Percentiles rank a stretch among this genome's conserved stretches.
Evolutionary conservation across 2,329 filamentous ascomycete species (phyloP).

Genomic region (Nemania sp.): DNA sequence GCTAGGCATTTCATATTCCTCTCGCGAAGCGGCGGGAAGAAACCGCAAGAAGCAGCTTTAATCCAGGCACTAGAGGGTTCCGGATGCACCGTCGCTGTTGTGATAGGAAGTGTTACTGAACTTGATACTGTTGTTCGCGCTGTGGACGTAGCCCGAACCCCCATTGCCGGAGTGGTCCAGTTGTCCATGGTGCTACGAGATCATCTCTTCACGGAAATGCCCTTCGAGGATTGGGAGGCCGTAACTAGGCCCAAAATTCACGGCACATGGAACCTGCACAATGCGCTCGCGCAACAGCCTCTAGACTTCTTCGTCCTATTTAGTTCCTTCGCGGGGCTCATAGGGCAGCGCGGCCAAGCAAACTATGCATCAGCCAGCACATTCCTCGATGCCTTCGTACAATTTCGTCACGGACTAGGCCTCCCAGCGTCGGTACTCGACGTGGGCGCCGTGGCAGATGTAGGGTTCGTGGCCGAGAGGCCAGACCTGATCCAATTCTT

Average conservation of each 20-base stretch:
- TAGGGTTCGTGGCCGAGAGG: conserved; percentile 19
- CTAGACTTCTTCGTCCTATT: conserved; percentile 33
- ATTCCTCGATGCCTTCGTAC: conserved; percentile 30
- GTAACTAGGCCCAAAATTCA: conserved; percentile 23
- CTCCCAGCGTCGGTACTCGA: conserved; percentile 31
- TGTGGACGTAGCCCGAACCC: background rate
- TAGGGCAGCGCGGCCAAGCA: conserved; percentile 21
- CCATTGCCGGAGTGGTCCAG: conserved; percentile 21
- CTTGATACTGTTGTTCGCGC: conserved; percentile 3
- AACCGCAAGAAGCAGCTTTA: conserved; percentile 10
- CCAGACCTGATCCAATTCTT: conserved; percentile 13
- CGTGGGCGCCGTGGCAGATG: conserved; percentile 25
- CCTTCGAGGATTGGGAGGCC: conserved; percentile 15
- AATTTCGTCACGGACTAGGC: conserved; percentile 22
- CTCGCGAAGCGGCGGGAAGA: conserved; percentile 14
- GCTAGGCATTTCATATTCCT: conserved; percentile 25
- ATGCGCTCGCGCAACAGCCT: background rate
- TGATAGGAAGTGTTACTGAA: conserved; percentile 20
- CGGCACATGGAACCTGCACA: conserved; percentile 28
- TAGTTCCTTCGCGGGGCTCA: conserved; percentile 17
- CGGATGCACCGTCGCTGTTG: conserved; percentile 16
- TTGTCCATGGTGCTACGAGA: conserved; percentile 29
- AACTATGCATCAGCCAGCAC: conserved; percentile 26
- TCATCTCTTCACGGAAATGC: conserved; percentile 16
- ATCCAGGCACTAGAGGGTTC: conserved; percentile 6